Evolutionary conservation across 2,329 filamentous ascomycete genomes (phyloP), one percentile per base, ranked within the genome.

Genomic region (Cladosporium phlei): DNA sequence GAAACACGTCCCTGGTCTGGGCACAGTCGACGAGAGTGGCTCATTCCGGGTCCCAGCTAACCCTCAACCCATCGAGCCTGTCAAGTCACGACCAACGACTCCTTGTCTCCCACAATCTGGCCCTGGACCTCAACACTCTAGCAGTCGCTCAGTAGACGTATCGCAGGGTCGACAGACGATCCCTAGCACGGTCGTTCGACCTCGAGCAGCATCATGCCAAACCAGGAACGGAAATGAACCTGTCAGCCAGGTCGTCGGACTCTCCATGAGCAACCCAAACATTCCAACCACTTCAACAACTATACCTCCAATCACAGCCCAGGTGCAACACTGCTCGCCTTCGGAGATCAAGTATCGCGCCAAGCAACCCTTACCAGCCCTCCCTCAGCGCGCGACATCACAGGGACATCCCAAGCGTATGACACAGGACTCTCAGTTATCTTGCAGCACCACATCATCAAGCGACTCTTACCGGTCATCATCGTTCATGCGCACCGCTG

Each of bases 1-100:
- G 19, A 63, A 73, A 19, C 74, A 82, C 47, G 71, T 80, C 47
- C 69, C 74, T 24, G 67, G 67, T 3, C 63, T 82, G 16, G 72
- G 78, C 29, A 71, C 69, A 25, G 67, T 74, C 10, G 70, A 73
- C 44, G 69, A 75, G 46, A 67, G 71, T 47, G 72, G 78, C 22
- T 65, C 80, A 16, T 71, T 72, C 21, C 71, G 70, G 5, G 74
- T 78, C 69, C 74, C 21, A 71, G 76, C 44, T 71, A 45, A 48
- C 37, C 43, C 39, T 28, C 17, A 52, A 20, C 14, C 45, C 12
- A 22, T 16, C 19, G 25, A 28, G 42, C 25, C 39, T 38, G 34
- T 35, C 30, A 50, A 38, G 47, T 52, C 50, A 33, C 46, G 50
- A 10, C 55, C 55, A 27, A 25, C 21, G 9, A 49, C 48, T n/a